Evolutionary conservation across 148 eudicot species (phyloP).

Genomic region (Cornus kousa): DNA sequence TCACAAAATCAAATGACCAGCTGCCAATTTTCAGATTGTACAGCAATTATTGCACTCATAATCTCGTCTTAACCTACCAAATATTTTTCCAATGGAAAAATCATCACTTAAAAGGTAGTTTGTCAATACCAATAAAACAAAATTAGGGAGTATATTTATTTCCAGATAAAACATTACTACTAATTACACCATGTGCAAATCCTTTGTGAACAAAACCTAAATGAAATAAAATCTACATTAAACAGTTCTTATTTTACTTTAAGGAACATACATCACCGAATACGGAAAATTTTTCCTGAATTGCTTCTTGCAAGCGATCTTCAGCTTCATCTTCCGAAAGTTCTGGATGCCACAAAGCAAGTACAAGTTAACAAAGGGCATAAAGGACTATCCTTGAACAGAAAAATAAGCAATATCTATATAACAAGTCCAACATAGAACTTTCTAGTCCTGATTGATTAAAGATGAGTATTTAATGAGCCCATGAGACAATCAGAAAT

Average conservation of each 20-base stretch:
- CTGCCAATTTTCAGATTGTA: neutral
- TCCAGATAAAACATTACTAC: neutral
- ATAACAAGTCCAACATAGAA: neutral
- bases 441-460: neutral
- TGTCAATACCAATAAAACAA: constrained; percentile 4
- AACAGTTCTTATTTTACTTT: neutral
- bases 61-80: neutral
- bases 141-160: constrained; percentile 1
- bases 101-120: neutral
- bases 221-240: neutral
- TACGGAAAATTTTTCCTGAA: constrained; percentile 89
- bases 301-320: constrained; percentile 84
- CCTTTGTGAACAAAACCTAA: neutral
- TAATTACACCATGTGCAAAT: neutral
- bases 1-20: neutral
- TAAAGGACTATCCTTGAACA: neutral
- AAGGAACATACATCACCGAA: constrained; percentile 75
- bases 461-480: neutral
- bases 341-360: constrained; percentile 48
- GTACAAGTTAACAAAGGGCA: neutral
- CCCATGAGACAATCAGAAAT: neutral
- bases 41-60: neutral
- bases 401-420: neutral
- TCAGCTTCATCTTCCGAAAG: constrained; percentile 97
- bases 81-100: neutral